Conservation (phyloP, 192 early-diverging fungal genomes). For the Coemansia sp. region DNA sequence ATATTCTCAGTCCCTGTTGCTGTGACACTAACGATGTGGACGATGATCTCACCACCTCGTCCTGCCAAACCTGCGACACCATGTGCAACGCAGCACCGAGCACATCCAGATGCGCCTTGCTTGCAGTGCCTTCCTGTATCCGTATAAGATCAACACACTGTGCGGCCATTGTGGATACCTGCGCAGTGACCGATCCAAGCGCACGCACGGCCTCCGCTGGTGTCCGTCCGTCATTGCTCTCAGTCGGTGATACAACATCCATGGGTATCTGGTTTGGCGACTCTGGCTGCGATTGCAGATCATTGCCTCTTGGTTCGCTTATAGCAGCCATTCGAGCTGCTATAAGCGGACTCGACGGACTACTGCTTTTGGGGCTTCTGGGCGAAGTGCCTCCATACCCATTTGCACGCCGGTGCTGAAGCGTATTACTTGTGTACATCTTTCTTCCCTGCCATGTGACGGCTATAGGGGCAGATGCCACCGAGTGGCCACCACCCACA, state of each 20-base stretch:
- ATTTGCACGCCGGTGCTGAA: constrained; percentile 28
- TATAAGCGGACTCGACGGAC: constrained; percentile 16
- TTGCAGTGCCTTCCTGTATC: not conserved
- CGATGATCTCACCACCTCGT: constrained; percentile 28
- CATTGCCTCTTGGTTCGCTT: not conserved
- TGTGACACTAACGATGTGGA: not conserved
- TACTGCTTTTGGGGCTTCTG: constrained; percentile 8
- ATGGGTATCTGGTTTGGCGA: not conserved
- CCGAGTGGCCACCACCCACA: not conserved
- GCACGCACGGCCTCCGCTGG: constrained; percentile 20
- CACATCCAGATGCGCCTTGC: not conserved
- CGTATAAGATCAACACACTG: constrained; percentile 39
- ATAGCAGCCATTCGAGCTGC: not conserved
- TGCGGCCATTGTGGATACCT: constrained; percentile 35
- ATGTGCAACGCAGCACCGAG: constrained; percentile 27
- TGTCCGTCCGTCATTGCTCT: constrained; percentile 5
- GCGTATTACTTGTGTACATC: constrained; percentile 30
- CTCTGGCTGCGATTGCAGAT: not conserved
- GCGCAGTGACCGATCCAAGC: constrained; percentile 38
- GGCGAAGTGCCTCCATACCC: constrained; percentile 16
- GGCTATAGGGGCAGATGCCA: not conserved
- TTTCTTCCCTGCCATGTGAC: constrained; percentile 21
- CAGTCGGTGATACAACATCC: not conserved
- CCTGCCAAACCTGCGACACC: constrained; percentile 41
- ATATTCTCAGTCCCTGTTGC: not conserved